Evolutionary conservation across 129 eudicot species (phyloP), one percentile per base, ranked within the genome.

Genomic region (Dittrichia graveolens): DNA sequence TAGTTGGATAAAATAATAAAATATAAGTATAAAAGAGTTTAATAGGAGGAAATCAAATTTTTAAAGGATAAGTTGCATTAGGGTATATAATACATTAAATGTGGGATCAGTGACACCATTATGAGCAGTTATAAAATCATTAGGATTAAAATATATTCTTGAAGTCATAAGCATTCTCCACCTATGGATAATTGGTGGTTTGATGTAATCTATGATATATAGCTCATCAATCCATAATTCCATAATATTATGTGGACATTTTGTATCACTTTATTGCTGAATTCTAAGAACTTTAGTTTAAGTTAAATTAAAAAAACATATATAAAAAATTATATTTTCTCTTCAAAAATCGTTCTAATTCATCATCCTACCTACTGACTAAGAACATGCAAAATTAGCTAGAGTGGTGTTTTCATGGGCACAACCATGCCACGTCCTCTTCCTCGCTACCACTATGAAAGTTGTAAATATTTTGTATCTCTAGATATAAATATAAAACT

Each of bases 131-230:
- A 57, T 40, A 42, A 24, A 57, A 71, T 56, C 67, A 24, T 63
- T n/a, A 54, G 18, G 65, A 52, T 10, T 53, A 42, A 74, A 75
- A 7, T 31, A n/a, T 24, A 64, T 38, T 24, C 46, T 18, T 47
- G 40, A 49, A 48, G 40, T 48, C 44, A 2, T 61, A 47, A 61
- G 61, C 62, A 62, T 74, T 18, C 63, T 63, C 54, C 63, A 39
- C 78, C 34, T 74, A 54, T 75, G 73, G 79, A n/a, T n/a, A n/a
- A 75, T 75, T 43, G 47, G 55, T 40, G 61, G 24, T 18, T 65
- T 65, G 73, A 54, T 75, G 19, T 65, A 65, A 65, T 37, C 57
- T 53, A 54, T 65, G 39, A 15, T 35, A 62, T 35, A 54, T 42
- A 55, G 66, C 79, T 31, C 73, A 53, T 65, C 40, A 42, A 64